phyloP scores from a whole-genome alignment of 106 monocot species.

The Allium sativum region DNA sequence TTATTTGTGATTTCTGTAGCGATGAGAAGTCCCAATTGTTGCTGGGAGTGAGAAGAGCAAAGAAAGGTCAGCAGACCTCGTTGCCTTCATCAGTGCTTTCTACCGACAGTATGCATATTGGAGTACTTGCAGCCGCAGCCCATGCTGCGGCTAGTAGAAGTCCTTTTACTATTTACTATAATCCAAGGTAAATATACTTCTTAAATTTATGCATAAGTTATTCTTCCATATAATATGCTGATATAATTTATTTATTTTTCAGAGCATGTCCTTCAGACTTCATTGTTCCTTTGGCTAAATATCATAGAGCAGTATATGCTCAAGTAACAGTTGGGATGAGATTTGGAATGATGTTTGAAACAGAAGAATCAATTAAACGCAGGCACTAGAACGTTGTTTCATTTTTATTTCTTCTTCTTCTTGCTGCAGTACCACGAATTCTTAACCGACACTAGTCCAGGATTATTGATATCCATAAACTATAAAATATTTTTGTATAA shows the following conservation, averaged over 20 bases:
- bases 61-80: constrained; percentile 41
- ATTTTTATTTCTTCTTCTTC: no score
- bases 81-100: constrained; percentile 88
- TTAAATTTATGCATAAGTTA: not conserved
- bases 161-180: constrained; percentile 86
- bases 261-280: constrained; percentile 86
- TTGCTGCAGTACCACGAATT: no score
- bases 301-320: constrained; percentile 70
- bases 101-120: constrained; percentile 93
- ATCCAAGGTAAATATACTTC: constrained; percentile 49
- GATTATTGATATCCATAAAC: no score
- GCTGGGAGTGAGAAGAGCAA: constrained; percentile 75
- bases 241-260: not conserved
- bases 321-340: constrained; percentile 80
- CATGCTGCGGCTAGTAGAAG: constrained; percentile 73
- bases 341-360: constrained; percentile 99
- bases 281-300: constrained; percentile 66
- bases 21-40: constrained; percentile 87
- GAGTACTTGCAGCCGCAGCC: constrained; percentile 91
- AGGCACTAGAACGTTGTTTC: constrained; percentile 26
- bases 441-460: no score
- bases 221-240: not conserved
- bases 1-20: constrained; percentile 20
- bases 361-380: constrained; percentile 81
- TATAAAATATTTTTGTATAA: no score